Conservation (phyloP, 768 basidiomycete species). For the Leccinum barrowsii region DNA sequence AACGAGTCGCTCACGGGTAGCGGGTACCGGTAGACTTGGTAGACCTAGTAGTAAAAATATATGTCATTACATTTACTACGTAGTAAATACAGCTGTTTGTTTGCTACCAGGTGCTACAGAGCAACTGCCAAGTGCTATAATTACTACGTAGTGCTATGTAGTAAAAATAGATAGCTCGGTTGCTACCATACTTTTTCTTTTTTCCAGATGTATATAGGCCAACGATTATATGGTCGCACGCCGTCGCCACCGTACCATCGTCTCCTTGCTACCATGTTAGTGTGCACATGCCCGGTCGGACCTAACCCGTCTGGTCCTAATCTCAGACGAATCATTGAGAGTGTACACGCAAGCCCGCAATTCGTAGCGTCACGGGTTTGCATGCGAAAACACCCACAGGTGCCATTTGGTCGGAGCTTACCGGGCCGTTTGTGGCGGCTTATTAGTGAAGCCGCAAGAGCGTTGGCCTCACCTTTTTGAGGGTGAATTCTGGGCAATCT, state of each 20-base stretch:
- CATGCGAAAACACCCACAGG: no score
- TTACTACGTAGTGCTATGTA: no score
- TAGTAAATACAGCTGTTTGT: no score
- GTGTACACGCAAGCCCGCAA: background rate
- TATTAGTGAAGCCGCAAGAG: constrained; percentile 51
- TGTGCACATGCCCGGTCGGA: background rate
- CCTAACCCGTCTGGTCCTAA: background rate
- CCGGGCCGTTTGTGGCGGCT: constrained; percentile 49
- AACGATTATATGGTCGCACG: background rate
- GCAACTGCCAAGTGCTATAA: no score
- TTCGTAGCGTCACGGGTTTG: background rate
- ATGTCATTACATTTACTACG: no score
- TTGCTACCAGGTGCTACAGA: no score
- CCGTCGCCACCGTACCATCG: background rate
- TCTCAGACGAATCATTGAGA: background rate
- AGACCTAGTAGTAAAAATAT: no score
- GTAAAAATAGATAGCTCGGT: no score
- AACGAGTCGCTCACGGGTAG: no score
- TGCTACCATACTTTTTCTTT: no score
- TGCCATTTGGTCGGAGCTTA: background rate
- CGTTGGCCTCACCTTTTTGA: constrained; percentile 48
- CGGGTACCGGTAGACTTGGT: no score
- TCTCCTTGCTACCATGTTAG: background rate
- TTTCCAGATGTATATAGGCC: no score
- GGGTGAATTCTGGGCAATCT: constrained; percentile 34